A percentile compares a stretch with the other conserved stretches of the same genome.
Conservation (phyloP, 768 basidiomycete genomes). For the Tricholoma terreum region DNA sequence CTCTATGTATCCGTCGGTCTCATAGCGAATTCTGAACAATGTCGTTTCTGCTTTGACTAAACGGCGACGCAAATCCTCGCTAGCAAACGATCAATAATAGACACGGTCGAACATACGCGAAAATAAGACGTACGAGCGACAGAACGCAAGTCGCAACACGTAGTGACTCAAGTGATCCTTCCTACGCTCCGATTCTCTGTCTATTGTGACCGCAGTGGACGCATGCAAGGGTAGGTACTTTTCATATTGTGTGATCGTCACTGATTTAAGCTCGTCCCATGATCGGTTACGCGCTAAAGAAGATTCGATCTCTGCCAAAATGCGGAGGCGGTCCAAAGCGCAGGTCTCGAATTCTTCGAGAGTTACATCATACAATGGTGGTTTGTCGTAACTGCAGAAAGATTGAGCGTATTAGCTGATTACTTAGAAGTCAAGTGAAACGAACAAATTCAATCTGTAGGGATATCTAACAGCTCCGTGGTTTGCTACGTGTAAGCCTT, state of each 20-base stretch:
- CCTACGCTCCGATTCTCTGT: slow-evolving; percentile 62
- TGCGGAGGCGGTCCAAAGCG: slow-evolving; percentile 82
- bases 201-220: slow-evolving; percentile 45
- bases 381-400: slow-evolving; percentile 72
- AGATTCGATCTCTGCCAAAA: slow-evolving; percentile 90
- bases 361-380: slow-evolving; percentile 85
- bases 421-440: slow-evolving; percentile 7
- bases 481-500: slow-evolving; percentile 24
- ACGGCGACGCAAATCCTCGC: slow-evolving; percentile 84
- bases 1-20: slow-evolving; percentile 56
- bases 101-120: not conserved
- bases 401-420: slow-evolving; percentile 6
- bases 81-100: slow-evolving; percentile 28
- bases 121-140: slow-evolving; percentile 75
- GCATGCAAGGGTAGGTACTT: slow-evolving; percentile 75
- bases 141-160: slow-evolving; percentile 91
- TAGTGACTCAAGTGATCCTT: slow-evolving; percentile 92
- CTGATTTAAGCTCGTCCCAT: slow-evolving; percentile 70
- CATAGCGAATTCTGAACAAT: slow-evolving; percentile 81
- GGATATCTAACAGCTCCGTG: slow-evolving; percentile 50
- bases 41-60: slow-evolving; percentile 89
- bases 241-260: slow-evolving; percentile 60
- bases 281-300: slow-evolving; percentile 79
- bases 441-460: slow-evolving; percentile 77
- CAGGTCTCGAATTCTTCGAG: slow-evolving; percentile 93